Evolutionary conservation across 2,329 filamentous ascomycete genomes (phyloP), one percentile per base, ranked within the genome.

Genomic region (Balansia obtecta): DNA sequence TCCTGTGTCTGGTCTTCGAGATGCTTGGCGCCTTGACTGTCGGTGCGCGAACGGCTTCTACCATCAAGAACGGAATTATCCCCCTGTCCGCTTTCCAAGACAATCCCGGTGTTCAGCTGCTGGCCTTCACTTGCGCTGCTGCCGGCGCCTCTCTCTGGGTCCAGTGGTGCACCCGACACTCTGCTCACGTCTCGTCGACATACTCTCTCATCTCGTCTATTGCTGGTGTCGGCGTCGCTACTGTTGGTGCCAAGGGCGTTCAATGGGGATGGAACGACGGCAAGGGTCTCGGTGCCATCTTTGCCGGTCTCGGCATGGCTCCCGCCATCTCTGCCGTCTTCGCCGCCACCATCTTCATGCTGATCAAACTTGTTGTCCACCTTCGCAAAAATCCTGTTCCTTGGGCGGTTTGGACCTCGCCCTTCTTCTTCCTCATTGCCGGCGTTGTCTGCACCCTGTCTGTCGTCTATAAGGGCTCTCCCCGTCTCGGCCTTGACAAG

Each of bases 391-490:
- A 86, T 65, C 84, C 85, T 6, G 73, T 86, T 2, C 76, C 73
- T 7, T 87, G 83, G 83, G 84, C 85, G 27, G 77, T 89, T 50
- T 88, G 74, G 68, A 83, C 77, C 48, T 82, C 83, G 1, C 86
- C 85, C 10, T 79, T 85, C 68, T 89, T 83, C 71, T 89, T 89
- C 75, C 78, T 88, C 50, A 77, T 89, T 52, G 83, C 85, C 50
- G 83, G 75, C 50, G 86, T 83, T 52, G 69, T 89, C 60, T 87
- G 84, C 69, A 85, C 85, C 0, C 73, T 90, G 5, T 87, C 83
- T 42, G 81, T 90, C 58, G 85, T 89, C 57, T 88, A 87, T 76
- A 88, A 89, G 74, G 85, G 85, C 33, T 87, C 85, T 10, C 84
- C 85, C 22, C 81, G 72, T 52, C 75, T 86, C 32, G 74, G 75